phyloP scores from a whole-genome alignment of 2,329 filamentous ascomycete genomes.

The Cladophialophora chaetospira region DNA sequence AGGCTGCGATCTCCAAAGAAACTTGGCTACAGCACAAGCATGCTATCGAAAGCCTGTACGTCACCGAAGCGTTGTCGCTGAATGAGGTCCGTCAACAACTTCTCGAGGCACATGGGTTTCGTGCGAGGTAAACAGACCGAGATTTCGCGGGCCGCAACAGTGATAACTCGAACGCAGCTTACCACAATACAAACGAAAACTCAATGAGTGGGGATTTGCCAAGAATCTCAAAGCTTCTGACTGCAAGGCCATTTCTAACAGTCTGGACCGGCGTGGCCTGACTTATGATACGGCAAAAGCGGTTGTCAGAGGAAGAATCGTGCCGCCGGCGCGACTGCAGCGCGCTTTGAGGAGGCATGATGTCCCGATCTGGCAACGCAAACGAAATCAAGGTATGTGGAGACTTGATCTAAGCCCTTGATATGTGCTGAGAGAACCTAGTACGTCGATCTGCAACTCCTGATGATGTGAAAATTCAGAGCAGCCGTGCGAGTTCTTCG shows the following conservation, averaged over 20 bases:
- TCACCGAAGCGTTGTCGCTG: neutral
- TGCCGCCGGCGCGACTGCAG: slow-evolving; percentile 1
- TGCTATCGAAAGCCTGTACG: slow-evolving; percentile 1
- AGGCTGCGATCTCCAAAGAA: too few relatives aligned
- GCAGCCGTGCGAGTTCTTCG: too few relatives aligned
- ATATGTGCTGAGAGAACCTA: neutral
- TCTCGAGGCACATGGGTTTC: neutral
- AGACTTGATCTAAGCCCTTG: neutral
- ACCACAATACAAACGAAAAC: slow-evolving; percentile 15
- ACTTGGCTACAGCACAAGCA: neutral
- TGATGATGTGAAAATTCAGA: neutral
- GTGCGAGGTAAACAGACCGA: slow-evolving; percentile 4
- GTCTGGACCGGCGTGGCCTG: slow-evolving; percentile 2
- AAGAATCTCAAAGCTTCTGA: slow-evolving; percentile 14
- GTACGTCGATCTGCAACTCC: neutral
- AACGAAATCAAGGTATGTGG: neutral
- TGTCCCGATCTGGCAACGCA: neutral
- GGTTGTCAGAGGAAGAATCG: neutral
- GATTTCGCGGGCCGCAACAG: neutral
- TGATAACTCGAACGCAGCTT: neutral
- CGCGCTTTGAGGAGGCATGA: slow-evolving; percentile 7
- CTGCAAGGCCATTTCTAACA: neutral
- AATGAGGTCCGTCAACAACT: slow-evolving; percentile 6
- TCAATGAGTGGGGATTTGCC: slow-evolving; percentile 12
- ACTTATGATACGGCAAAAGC: neutral